These are phyloP conservation scores for Penicilliopsis zonata DNA, from an alignment of 495 filamentous ascomycete genomes.

Conservation along the genomic window DNA sequence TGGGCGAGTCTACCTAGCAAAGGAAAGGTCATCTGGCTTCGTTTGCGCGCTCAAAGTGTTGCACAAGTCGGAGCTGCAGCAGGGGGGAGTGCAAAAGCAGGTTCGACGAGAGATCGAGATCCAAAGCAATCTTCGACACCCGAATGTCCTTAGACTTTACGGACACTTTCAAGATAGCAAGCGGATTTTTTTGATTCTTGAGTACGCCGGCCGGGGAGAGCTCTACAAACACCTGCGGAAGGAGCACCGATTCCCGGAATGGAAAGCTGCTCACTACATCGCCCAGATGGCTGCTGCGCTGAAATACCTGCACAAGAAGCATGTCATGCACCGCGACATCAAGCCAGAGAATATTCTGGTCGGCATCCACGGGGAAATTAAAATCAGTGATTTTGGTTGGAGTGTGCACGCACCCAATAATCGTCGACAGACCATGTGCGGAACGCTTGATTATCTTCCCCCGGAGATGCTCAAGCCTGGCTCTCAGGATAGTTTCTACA, in stretches of 20 bases:
- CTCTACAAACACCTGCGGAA: conserved; percentile 91
- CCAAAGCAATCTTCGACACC: conserved; percentile 89
- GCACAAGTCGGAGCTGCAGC: conserved; percentile 87
- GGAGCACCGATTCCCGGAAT: conserved; percentile 83
- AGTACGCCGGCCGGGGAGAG: conserved; percentile 92
- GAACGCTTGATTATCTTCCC: conserved; percentile 92
- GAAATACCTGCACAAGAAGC: conserved; percentile 89
- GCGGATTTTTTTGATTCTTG: conserved; percentile 88
- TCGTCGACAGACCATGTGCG: conserved; percentile 87
- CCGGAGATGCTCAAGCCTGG: conserved; percentile 92
- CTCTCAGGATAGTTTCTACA: conserved; percentile 72
- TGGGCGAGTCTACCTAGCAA: conserved; percentile 88
- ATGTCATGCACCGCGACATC: conserved; percentile 97
- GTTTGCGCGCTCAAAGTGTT: conserved; percentile 95
- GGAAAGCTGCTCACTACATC: conserved; percentile 92
- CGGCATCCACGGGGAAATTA: conserved; percentile 95
- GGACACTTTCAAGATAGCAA: conserved; percentile 97
- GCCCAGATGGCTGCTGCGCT: conserved; percentile 97
- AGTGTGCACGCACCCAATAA: conserved; percentile 96
- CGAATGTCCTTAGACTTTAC: conserved; percentile 88
- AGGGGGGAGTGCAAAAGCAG: conserved; percentile 92
- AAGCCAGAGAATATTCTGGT: conserved; percentile 98
- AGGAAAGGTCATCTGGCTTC: conserved; percentile 78
- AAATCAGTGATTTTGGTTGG: conserved; percentile 98
- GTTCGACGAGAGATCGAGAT: conserved; percentile 96